Evolutionary conservation across 2,329 filamentous ascomycete species (phyloP).

Genomic region (Anisogramma anomala): DNA sequence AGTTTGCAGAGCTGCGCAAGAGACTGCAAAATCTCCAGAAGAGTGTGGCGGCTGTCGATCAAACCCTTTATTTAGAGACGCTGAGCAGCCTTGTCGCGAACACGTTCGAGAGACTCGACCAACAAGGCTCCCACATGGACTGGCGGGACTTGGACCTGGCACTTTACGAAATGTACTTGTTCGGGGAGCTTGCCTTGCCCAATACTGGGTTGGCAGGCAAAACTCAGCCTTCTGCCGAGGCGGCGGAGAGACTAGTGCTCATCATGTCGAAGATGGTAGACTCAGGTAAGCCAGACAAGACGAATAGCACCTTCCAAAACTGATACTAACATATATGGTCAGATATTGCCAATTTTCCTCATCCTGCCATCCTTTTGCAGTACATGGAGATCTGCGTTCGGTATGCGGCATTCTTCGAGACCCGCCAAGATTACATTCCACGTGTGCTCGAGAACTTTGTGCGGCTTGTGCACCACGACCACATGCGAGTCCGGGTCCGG

Average conservation of each 20-base stretch:
- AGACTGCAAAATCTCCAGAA: slow-evolving; percentile 84
- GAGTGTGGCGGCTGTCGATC: slow-evolving; percentile 79
- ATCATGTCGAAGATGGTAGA: slow-evolving; percentile 97
- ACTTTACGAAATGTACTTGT: slow-evolving; percentile 87
- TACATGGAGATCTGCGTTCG: slow-evolving; percentile 98
- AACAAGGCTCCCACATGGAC: slow-evolving; percentile 63
- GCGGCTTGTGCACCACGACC: slow-evolving; percentile 73
- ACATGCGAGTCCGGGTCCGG: slow-evolving; percentile 74
- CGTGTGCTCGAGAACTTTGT: slow-evolving; percentile 87
- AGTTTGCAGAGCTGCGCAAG: slow-evolving; percentile 91
- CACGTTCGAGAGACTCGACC: slow-evolving; percentile 71
- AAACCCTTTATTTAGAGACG: slow-evolving; percentile 76
- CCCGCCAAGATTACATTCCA: slow-evolving; percentile 68
- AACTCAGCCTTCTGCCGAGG: slow-evolving; percentile 65
- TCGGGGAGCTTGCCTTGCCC: slow-evolving; percentile 86
- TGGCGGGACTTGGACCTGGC: slow-evolving; percentile 95
- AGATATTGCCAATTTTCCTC: slow-evolving; percentile 77
- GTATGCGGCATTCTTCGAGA: slow-evolving; percentile 87
- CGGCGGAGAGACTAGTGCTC: slow-evolving; percentile 68
- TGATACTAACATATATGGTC: slow-evolving; percentile 13
- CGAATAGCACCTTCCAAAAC: not conserved
- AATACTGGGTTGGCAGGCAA: slow-evolving; percentile 81
- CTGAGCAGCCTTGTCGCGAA: slow-evolving; percentile 78
- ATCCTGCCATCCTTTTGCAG: slow-evolving; percentile 85
- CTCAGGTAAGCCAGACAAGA: slow-evolving; percentile 52